These are phyloP conservation scores for Hibiscus trionum DNA, from an alignment of 345 rosid species.

Conservation along the genomic window DNA sequence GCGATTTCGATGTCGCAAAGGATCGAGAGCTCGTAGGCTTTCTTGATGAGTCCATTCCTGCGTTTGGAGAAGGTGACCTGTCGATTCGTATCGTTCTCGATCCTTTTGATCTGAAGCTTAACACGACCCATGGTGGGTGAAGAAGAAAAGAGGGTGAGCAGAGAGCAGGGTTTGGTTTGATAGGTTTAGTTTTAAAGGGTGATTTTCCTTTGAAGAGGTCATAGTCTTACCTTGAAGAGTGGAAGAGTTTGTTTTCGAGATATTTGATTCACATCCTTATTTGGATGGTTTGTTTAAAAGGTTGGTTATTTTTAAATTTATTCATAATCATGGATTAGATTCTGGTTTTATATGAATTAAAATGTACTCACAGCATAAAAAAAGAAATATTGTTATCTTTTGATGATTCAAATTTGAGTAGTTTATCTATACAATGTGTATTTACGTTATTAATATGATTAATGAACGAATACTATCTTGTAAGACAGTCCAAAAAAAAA, in stretches of 20 bases:
- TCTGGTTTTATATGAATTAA: too few species aligned
- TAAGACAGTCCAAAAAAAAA: too few species aligned
- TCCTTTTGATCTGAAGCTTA: not conserved
- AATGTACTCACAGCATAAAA: too few species aligned
- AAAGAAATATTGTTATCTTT: too few species aligned
- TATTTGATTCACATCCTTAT: not conserved
- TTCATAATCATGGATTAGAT: too few species aligned
- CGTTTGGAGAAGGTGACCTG: not conserved
- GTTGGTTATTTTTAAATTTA: too few species aligned
- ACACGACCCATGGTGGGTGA: not conserved
- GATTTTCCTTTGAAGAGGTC: not conserved
- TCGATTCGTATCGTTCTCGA: not conserved
- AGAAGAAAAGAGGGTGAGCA: not conserved
- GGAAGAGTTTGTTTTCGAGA: not conserved
- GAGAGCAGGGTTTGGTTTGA: not conserved
- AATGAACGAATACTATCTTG: too few species aligned
- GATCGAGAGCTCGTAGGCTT: not conserved
- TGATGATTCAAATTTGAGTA: too few species aligned
- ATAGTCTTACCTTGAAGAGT: not conserved
- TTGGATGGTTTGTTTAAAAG: too few species aligned
- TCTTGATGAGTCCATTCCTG: not conserved
- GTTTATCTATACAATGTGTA: too few species aligned
- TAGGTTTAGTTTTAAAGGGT: not conserved
- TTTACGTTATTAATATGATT: too few species aligned
- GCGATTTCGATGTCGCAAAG: not conserved